Conservation (phyloP, 2,329 filamentous ascomycete genomes). For the Elsinoe australis region DNA sequence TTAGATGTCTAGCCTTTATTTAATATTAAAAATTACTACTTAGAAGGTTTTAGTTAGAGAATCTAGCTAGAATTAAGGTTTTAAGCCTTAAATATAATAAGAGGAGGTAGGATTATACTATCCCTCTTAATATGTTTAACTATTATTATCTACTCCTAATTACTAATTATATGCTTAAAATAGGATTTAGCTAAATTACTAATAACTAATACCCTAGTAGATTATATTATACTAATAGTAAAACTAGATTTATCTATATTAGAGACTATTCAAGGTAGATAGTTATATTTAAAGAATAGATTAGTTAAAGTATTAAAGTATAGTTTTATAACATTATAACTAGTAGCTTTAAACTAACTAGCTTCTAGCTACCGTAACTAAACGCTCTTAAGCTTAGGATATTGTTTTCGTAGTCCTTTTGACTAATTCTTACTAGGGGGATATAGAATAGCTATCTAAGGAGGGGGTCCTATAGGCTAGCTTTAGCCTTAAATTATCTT, state of each 20-base stretch:
- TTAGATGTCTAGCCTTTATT: not conserved
- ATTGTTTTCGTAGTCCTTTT: not conserved
- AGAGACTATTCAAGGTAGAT: not conserved
- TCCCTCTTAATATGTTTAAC: not conserved
- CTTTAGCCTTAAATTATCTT: too few relatives aligned
- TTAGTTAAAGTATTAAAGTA: not conserved
- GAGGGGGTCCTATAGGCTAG: too few relatives aligned
- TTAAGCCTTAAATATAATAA: not conserved
- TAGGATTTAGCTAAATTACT: not conserved
- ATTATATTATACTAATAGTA: not conserved
- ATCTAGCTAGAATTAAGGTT: not conserved
- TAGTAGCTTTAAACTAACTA: not conserved
- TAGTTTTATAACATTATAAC: not conserved
- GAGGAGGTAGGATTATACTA: not conserved
- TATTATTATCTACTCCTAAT: not conserved
- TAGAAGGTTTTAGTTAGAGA: not conserved
- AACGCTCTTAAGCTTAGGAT: not conserved
- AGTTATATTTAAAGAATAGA: not conserved
- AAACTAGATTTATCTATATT: not conserved
- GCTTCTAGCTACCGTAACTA: not conserved
- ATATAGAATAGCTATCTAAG: too few relatives aligned
- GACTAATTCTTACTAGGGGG: not conserved
- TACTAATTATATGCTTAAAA: not conserved
- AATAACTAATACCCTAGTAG: not conserved
- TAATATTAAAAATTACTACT: not conserved